A percentile compares a stretch with the other conserved stretches of the same genome.
Evolutionary conservation across 73 alveolate species (phyloP).

Genomic region (Paramecium primaurelia): DNA sequence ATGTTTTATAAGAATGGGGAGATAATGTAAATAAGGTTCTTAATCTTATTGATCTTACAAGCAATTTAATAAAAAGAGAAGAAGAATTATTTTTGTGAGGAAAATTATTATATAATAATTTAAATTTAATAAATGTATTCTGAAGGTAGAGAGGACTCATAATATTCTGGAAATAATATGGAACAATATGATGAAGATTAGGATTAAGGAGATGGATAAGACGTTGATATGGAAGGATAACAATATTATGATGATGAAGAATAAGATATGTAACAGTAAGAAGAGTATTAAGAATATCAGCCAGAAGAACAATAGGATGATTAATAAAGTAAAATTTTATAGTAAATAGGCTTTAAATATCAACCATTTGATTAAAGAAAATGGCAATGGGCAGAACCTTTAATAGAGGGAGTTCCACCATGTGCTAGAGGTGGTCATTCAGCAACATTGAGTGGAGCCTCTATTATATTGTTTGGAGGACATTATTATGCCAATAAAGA

Average conservation of each 20-base stretch:
- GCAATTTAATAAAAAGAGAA: conserved; percentile 61
- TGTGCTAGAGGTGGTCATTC: conserved; percentile 98
- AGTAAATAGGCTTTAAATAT: background rate
- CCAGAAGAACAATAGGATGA: background rate
- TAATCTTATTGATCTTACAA: conserved; percentile 49
- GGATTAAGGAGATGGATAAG: conserved; percentile 35
- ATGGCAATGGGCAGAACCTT: conserved; percentile 91
- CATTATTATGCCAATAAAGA: conserved; percentile 92
- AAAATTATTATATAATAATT: background rate
- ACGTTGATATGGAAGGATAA: background rate
- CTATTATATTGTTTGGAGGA: conserved; percentile 94
- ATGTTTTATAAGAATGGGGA: conserved; percentile 52
- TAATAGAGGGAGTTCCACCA: conserved; percentile 96
- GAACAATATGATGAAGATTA: conserved; percentile 14
- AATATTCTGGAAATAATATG: background rate
- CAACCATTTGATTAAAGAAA: conserved; percentile 72
- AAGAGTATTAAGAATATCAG: background rate
- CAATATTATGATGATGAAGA: conserved; percentile 17
- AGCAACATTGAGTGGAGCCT: conserved; percentile 96
- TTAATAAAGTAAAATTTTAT: background rate
- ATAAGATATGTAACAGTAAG: background rate
- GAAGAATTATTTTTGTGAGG: conserved; percentile 48
- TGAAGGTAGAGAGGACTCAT: background rate
- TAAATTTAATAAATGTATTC: background rate
- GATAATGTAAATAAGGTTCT: conserved; percentile 22